These are phyloP conservation scores for Fusarium armeniacum DNA, from an alignment of 2,329 filamentous ascomycete species.

Conservation along the genomic window DNA sequence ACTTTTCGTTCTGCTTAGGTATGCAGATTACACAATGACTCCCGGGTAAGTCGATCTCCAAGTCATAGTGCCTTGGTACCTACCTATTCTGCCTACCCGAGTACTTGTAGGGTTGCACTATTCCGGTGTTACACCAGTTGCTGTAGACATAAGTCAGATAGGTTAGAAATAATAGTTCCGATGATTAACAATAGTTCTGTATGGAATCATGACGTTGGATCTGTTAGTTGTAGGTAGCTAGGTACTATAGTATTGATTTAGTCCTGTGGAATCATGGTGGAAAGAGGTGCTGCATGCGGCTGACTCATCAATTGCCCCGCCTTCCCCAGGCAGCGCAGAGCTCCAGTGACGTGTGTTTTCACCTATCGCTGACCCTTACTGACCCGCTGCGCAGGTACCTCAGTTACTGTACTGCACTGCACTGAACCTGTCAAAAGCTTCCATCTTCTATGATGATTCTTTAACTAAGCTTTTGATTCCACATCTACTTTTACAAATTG, in stretches of 20 bases:
- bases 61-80: neutral
- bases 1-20: neutral
- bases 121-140: too few relatives aligned
- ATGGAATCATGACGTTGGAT: slow-evolving; percentile 5
- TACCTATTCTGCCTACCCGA: neutral
- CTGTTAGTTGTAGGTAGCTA: too few relatives aligned
- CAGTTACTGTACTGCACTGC: neutral
- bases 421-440: slow-evolving; percentile 19
- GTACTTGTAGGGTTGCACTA: neutral
- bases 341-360: slow-evolving; percentile 41
- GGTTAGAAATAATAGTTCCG: neutral
- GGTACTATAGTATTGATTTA: too few relatives aligned
- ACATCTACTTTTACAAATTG: slow-evolving; percentile 16
- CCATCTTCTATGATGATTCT: slow-evolving; percentile 18
- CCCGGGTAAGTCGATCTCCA: neutral
- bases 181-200: neutral
- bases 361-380: slow-evolving; percentile 11
- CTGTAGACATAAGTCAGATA: neutral
- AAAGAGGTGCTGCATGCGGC: slow-evolving; percentile 14
- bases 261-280: slow-evolving; percentile 1
- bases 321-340: slow-evolving; percentile 33
- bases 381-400: neutral
- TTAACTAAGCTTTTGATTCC: slow-evolving; percentile 27
- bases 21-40: neutral
- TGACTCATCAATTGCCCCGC: slow-evolving; percentile 20